phyloP scores from a whole-genome alignment of 2,329 filamentous ascomycete species.

The Ampelomyces quisqualis region DNA sequence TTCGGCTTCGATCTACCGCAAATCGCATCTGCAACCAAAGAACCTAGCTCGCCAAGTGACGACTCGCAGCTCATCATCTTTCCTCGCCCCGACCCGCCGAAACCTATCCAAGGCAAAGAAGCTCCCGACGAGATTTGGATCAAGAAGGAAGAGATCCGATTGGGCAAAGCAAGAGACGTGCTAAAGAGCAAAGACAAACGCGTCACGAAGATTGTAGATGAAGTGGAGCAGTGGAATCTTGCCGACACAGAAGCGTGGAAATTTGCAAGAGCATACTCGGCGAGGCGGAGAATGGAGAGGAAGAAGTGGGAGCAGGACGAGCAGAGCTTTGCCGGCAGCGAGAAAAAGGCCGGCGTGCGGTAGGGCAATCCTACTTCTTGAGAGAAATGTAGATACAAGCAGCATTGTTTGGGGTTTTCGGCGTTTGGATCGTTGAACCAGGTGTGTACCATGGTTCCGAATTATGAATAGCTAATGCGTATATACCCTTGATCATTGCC shows the following conservation, averaged over 20 bases:
- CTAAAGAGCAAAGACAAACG: slow-evolving; percentile 38
- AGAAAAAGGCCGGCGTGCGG: slow-evolving; percentile 55
- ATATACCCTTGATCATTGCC: slow-evolving; percentile 3
- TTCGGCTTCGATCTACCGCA: slow-evolving; percentile 82
- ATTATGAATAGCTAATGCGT: slow-evolving; percentile 2
- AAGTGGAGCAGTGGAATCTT: slow-evolving; percentile 56
- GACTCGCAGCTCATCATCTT: slow-evolving; percentile 54
- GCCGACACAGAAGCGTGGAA: slow-evolving; percentile 77
- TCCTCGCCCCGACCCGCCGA: slow-evolving; percentile 48
- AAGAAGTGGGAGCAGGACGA: slow-evolving; percentile 70
- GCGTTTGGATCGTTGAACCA: background rate
- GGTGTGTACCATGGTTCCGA: slow-evolving; percentile 2
- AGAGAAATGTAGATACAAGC: slow-evolving; percentile 43
- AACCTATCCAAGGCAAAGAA: slow-evolving; percentile 53
- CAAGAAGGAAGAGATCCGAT: slow-evolving; percentile 56
- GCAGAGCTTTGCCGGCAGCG: slow-evolving; percentile 62
- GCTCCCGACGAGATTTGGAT: slow-evolving; percentile 56
- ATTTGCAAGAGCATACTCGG: slow-evolving; percentile 68
- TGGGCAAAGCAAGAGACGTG: slow-evolving; percentile 54
- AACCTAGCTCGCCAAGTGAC: slow-evolving; percentile 60
- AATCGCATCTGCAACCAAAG: slow-evolving; percentile 53
- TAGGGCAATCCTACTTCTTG: slow-evolving; percentile 29
- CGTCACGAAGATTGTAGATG: slow-evolving; percentile 40
- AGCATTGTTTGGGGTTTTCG: slow-evolving; percentile 6
- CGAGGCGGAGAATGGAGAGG: slow-evolving; percentile 63